Conservation (phyloP, 2,329 filamentous ascomycete genomes). For the Coniochaeta sp. region DNA sequence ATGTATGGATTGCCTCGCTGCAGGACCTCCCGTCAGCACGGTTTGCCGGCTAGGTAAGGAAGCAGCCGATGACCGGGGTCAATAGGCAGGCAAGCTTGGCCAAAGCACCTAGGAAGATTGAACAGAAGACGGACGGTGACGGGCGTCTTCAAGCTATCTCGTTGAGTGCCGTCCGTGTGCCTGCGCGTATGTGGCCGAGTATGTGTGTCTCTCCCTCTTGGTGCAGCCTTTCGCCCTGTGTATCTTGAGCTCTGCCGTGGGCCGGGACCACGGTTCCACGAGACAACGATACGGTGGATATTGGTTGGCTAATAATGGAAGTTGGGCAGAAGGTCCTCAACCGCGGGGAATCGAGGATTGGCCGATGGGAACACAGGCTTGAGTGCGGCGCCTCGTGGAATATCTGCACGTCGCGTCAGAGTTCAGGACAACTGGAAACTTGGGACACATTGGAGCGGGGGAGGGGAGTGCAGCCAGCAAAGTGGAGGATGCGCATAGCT, state of each 20-base stretch:
- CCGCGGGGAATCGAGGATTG: constrained; percentile 16
- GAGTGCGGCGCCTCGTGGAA: constrained; percentile 16
- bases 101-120: background rate
- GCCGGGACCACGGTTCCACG: constrained; percentile 19
- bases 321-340: constrained; percentile 11
- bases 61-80: background rate
- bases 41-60: background rate
- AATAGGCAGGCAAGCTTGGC: background rate
- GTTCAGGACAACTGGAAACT: constrained; percentile 6
- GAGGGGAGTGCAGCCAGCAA: constrained; percentile 5
- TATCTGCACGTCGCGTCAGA: constrained; percentile 31
- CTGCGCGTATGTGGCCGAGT: background rate
- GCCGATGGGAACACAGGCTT: constrained; percentile 14
- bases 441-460: constrained; percentile 6
- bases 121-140: background rate
- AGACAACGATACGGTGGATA: constrained; percentile 12
- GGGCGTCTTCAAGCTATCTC: background rate
- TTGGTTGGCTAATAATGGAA: constrained; percentile 19
- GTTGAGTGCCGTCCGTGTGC: background rate
- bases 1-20: constrained; percentile 22
- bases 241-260: constrained; percentile 12
- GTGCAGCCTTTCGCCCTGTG: constrained; percentile 5
- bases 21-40: constrained; percentile 10
- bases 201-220: background rate
- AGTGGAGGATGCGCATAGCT: background rate